Base-by-base conservation (phyloP, 2,329 filamentous ascomycete species). In the Tolypocladium tropicale region DNA sequence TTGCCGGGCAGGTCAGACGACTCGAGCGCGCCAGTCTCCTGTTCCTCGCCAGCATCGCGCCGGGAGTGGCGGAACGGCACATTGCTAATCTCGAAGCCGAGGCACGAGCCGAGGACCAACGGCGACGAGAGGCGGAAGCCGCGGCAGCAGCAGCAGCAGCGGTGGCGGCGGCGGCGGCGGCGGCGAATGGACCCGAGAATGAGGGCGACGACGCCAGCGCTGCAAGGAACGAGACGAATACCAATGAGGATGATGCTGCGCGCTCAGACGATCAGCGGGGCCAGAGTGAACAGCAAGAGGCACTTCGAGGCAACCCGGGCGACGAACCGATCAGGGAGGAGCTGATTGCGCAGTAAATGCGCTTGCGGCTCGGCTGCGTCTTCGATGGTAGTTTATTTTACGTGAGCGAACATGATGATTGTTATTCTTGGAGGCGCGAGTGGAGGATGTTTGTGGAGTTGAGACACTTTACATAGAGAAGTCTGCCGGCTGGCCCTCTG, bases 41-140 rank as follows among this genome's bases (percentile, higher is more conserved):
- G 28, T 86, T 87, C 63, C 71, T 87, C 25, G 84, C 84, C 23
- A 87, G 84, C 64, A 78, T 87, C 58, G 81, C 83, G 2, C 84
- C 84, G 1, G 84, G 84, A 11, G 77, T 87, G 28, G 83, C 83
- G 1, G 84, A 87, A 68, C 73, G 82, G 52, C 84, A 87, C 59
- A 85, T 87, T 58, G 79, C 78, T 28, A 76, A 80, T 49, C 67
- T 83, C 2, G 80, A 83, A 61, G 78, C 76, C 4, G 76, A 80
- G 55, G 77, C 75, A 41, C 71, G 76, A 53, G 73, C 68, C 2
- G 78, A 63, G 33, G 61, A 78, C 60, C 65, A 71, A 43, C 68
- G 74, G 58, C 70, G 76, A 30, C 70, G 70, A 60, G 74, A 79
- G 57, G 73, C 71, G 1, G 75, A 72, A 41, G 73, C 70, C 32